Base-by-base conservation (phyloP, 1,284 basidiomycete genomes). In the Grifola frondosa region DNA sequence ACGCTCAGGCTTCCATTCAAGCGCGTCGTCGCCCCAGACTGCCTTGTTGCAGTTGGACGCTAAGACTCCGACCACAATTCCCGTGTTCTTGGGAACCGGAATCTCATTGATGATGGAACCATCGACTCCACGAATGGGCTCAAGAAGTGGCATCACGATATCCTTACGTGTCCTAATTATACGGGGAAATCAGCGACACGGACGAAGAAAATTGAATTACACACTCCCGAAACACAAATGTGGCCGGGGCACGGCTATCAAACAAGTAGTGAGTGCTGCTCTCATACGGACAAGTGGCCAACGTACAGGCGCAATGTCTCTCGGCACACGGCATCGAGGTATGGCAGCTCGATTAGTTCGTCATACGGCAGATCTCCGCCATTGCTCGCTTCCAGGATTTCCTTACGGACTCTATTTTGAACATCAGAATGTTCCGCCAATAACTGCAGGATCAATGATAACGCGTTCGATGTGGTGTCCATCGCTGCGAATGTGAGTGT, bases 361-460 rank as follows among this genome's bases (percentile, higher is more conserved):
- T 38, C 36, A 38, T 38, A 38, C 6, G 22, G 6, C 13, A 38
- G n/a, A n/a, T n/a, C n/a, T n/a, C n/a, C 11, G 0, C 64, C 60
- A 33, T 63, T 65, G 6, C 78, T 30, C 26, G 42, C 33, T 16
- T 35, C 37, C 43, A 60, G n/a, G 9, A 42, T 30, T 38, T 81
- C 81, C 9, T 64, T 62, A 1, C 83, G 72, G 2, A 91, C 68
- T 25, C 65, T 65, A 20, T 59, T 54, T 60, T 89, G 88, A 10
- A 70, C 64, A 1, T 67, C 65, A 0, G 69, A 75, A 44, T 77
- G 55, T 22, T 66, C 67, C 1, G 79, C 67, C 10, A 90, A 74
- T 17, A 74, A 72, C 56, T 80, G 80, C 2, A 88, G 63, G 43
- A 75, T 77, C 84, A 84, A 88, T 2, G 80, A 74, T 1, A 85